A percentile compares a stretch with the other conserved stretches of the same genome.
Conservation (phyloP, 192 early-diverging fungal species). For the Coemansia sp. region DNA sequence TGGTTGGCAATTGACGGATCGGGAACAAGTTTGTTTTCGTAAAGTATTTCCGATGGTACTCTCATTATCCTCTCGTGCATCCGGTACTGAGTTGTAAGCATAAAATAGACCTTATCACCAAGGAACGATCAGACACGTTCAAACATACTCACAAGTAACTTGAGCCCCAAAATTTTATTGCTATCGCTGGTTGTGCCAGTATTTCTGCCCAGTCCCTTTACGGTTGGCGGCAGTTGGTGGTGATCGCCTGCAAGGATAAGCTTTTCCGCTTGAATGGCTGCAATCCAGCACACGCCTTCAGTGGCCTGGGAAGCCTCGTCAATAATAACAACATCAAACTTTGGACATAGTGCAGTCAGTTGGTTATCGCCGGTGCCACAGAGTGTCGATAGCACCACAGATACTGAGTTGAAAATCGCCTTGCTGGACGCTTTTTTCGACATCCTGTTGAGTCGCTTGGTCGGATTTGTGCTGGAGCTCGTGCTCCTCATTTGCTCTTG, state of each 20-base stretch:
- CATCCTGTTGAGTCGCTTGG: background rate
- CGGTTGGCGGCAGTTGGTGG: constrained; percentile 75
- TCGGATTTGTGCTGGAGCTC: background rate
- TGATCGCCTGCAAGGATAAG: constrained; percentile 81
- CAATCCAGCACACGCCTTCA: constrained; percentile 81
- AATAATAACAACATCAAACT: constrained; percentile 78
- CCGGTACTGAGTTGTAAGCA: constrained; percentile 13
- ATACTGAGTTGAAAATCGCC: constrained; percentile 9
- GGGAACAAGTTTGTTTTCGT: background rate
- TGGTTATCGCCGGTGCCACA: constrained; percentile 58
- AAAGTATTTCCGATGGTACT: background rate
- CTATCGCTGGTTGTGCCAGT: background rate
- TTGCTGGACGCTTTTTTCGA: background rate
- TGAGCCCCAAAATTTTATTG: no score
- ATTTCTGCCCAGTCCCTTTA: constrained; percentile 31
- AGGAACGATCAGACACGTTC: background rate
- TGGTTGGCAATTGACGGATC: background rate
- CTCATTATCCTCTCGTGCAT: constrained; percentile 2
- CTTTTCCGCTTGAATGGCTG: constrained; percentile 63
- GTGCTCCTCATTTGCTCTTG: background rate
- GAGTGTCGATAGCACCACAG: constrained; percentile 75
- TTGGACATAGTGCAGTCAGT: constrained; percentile 19
- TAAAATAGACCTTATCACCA: background rate
- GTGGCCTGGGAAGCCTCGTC: constrained; percentile 81
- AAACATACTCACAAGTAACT: constrained; percentile 7